These are phyloP conservation scores for Phyllostachys edulis DNA, from an alignment of 176 grass and related monocot species.

Conservation along the genomic window DNA sequence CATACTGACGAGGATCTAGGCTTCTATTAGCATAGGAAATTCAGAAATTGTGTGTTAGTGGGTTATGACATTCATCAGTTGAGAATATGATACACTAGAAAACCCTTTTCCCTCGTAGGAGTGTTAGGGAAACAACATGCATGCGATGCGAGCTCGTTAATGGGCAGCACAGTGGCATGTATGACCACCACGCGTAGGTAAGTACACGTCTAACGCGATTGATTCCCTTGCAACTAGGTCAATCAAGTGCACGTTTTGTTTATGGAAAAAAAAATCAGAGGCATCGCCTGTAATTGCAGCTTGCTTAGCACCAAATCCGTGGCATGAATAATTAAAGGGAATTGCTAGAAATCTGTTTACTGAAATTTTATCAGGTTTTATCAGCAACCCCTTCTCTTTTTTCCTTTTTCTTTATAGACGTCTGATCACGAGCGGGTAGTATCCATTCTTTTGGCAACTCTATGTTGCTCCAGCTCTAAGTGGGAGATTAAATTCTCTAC, in stretches of 20 bases:
- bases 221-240: slow-evolving; percentile 19
- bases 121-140: background rate
- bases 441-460: background rate
- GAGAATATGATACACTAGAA: background rate
- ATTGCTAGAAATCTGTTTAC: too few species aligned
- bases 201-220: background rate
- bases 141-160: background rate
- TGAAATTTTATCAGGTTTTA: background rate
- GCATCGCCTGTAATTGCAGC: background rate
- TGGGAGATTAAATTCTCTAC: background rate
- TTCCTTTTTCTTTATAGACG: background rate
- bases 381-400: background rate
- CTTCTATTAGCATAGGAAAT: background rate
- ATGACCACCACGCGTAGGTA: background rate
- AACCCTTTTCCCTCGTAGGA: background rate
- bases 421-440: background rate
- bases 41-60: background rate
- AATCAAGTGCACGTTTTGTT: slow-evolving; percentile 29
- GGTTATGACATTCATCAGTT: background rate
- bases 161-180: background rate
- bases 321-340: background rate
- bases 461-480: background rate
- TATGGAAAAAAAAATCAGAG: background rate
- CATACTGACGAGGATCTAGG: background rate
- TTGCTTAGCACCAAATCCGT: background rate